Evolutionary conservation across 176 grass and related monocot genomes (phyloP).

Genomic region (Aechmea fasciata): DNA sequence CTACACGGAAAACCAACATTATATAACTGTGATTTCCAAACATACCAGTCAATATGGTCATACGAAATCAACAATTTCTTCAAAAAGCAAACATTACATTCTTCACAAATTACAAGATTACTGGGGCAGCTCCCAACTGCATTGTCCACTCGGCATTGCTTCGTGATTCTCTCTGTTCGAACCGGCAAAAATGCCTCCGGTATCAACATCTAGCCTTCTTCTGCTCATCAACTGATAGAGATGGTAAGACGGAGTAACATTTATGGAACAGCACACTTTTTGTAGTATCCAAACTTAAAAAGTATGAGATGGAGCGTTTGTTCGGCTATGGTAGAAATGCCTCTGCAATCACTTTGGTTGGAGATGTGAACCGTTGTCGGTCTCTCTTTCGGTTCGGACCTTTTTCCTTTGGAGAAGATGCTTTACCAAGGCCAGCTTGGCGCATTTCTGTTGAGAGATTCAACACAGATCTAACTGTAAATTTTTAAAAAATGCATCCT

Average conservation of each 20-base stretch:
- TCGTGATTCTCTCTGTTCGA: not conserved
- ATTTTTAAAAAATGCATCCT: not conserved
- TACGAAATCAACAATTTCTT: not conserved
- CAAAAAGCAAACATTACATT: slow-evolving; percentile 2
- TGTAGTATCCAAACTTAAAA: not conserved
- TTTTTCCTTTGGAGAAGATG: slow-evolving; percentile 50
- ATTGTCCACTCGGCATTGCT: slow-evolving; percentile 11
- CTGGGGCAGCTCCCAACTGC: slow-evolving; percentile 14
- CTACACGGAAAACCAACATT: not conserved
- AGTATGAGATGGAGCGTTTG: slow-evolving; percentile 10
- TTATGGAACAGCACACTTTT: not conserved
- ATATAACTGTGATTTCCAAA: not conserved
- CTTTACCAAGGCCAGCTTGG: slow-evolving; percentile 51
- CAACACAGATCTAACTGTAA: slow-evolving; percentile 25
- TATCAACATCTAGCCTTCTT: not conserved
- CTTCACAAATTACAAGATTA: not conserved
- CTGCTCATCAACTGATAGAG: not conserved
- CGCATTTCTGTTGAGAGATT: slow-evolving; percentile 59
- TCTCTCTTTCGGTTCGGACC: slow-evolving; percentile 48
- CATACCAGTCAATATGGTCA: not conserved
- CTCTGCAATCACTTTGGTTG: slow-evolving; percentile 27
- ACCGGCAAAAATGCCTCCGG: not conserved
- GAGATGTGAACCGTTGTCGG: slow-evolving; percentile 11
- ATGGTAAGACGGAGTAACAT: not conserved
- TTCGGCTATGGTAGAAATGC: not conserved